phyloP scores from a whole-genome alignment of 768 basidiomycete species.

The Phlebiopsis gigantea region DNA sequence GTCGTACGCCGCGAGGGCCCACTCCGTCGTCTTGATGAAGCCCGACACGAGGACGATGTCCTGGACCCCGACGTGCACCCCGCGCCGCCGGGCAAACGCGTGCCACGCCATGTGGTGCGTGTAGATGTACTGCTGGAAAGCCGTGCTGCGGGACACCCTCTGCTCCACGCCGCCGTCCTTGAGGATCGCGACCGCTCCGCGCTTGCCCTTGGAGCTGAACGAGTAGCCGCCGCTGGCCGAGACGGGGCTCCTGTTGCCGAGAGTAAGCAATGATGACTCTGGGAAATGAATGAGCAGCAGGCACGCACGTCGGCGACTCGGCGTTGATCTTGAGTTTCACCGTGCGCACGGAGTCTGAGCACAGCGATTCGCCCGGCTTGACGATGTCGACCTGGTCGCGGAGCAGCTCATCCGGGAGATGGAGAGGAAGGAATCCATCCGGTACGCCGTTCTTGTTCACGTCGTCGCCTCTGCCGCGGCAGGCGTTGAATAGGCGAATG shows the following conservation, averaged over 20 bases:
- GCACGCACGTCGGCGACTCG: too few relatives aligned
- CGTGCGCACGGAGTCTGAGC: too few relatives aligned
- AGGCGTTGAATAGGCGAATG: constrained; percentile 17
- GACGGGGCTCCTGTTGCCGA: not conserved
- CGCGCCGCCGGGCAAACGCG: not conserved
- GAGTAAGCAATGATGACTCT: too few relatives aligned
- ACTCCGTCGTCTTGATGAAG: not conserved
- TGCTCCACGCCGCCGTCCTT: not conserved
- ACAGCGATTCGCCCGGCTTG: too few relatives aligned
- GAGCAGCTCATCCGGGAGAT: too few relatives aligned
- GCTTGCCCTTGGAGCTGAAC: not conserved
- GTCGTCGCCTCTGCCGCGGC: not conserved
- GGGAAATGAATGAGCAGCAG: too few relatives aligned
- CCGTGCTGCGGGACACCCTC: not conserved
- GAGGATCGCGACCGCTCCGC: not conserved
- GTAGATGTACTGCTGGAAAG: not conserved
- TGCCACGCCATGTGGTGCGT: not conserved
- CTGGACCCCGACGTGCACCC: not conserved
- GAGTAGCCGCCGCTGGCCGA: not conserved
- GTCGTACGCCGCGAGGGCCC: not conserved
- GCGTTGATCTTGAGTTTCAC: too few relatives aligned
- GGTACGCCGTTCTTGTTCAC: constrained; percentile 1
- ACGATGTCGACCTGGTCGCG: too few relatives aligned
- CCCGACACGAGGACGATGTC: not conserved
- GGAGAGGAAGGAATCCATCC: not conserved